Conservation (phyloP, 768 basidiomycete species). For the Roridomyces roridus region DNA sequence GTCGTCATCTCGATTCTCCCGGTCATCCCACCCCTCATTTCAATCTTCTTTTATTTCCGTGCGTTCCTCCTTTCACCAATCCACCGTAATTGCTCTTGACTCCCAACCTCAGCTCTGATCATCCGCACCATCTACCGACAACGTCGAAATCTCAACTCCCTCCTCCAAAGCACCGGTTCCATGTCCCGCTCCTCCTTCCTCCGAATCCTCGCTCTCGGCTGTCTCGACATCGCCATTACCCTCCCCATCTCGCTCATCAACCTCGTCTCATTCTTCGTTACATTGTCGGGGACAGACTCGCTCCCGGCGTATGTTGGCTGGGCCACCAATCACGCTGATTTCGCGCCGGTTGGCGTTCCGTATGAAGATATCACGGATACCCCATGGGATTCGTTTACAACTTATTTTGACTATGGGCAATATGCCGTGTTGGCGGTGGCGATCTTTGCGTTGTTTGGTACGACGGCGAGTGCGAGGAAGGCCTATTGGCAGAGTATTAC, state of each 20-base stretch:
- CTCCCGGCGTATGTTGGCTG: constrained; percentile 13
- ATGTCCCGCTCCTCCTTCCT: constrained; percentile 12
- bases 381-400: constrained; percentile 13
- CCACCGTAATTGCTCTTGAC: neutral
- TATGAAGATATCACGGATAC: constrained; percentile 13
- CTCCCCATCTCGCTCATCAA: constrained; percentile 16
- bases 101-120: constrained; percentile 3
- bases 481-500: too few relatives aligned
- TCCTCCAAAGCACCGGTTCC: constrained; percentile 5
- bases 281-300: neutral
- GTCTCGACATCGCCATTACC: constrained; percentile 12
- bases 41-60: constrained; percentile 18
- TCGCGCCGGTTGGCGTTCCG: neutral
- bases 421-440: constrained; percentile 12
- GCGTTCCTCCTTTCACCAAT: neutral
- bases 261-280: constrained; percentile 14
- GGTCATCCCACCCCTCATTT: constrained; percentile 15
- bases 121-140: constrained; percentile 12
- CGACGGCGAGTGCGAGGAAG: constrained; percentile 11
- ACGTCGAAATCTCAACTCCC: neutral
- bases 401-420: constrained; percentile 15
- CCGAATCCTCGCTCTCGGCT: constrained; percentile 11
- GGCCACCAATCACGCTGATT: constrained; percentile 7
- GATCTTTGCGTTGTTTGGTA: constrained; percentile 14
- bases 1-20: constrained; percentile 14